Evolutionary conservation across 2,329 filamentous ascomycete genomes (phyloP), one percentile per base, ranked within the genome.

Genomic region (Aspergillus vadensis): DNA sequence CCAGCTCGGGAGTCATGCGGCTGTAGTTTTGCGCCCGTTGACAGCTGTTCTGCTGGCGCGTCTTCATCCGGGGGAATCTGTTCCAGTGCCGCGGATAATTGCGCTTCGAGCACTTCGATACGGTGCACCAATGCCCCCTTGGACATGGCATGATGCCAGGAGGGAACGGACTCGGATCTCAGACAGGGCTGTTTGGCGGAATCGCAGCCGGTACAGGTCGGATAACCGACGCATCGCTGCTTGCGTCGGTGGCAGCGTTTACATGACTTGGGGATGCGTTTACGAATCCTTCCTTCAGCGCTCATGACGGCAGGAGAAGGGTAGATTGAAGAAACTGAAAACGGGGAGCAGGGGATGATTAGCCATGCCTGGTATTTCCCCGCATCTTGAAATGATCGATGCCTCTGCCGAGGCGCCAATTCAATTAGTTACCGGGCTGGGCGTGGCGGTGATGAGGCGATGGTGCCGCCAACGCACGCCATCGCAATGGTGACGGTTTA

Each of bases 101-200:
- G 64, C 1, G 59, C 59, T 55, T 70, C 67, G 0, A 70, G 59
- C 5, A 57, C 30, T 39, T 69, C 67, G 9, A 70, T 70, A 15
- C 65, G 58, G 36, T 63, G 64, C 4, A 54, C 68, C n/a, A 69
- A 32, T 2, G 67, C 64, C 1, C 63, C 66, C 43, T 70, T 69
- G 9, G 67, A 69, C 68, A 70, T 70, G 15, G 60, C 66, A 59
- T 70, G 67, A 21, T 70, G 68, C 68, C 67, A 70, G 17, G 63
- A 68, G 2, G 66, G 62, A 1, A 64, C 54, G 5, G 49, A 62
- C 15, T 69, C 66, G 8, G 63, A 60, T 5, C 68, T 67, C 3
- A 63, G 48, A 23, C 68, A 69, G 0, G 63, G 55, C 38, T 66
- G 62, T 15, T 63, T 61, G 19, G 68, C 66, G n/a, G 61, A 39